Conservation (phyloP, 345 rosid genomes). For the Raphanus sativus region DNA sequence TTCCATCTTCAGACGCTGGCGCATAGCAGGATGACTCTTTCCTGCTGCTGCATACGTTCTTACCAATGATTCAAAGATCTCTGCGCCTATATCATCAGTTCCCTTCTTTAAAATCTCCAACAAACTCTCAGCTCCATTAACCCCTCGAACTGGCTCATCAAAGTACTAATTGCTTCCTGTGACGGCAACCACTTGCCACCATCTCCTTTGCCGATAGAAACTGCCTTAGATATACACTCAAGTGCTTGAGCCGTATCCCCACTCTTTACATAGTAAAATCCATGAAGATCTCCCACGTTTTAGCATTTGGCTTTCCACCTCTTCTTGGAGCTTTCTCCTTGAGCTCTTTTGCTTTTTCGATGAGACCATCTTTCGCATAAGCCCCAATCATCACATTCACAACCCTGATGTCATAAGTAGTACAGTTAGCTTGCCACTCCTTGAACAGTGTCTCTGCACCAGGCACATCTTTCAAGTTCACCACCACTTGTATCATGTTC, state of each 20-base stretch:
- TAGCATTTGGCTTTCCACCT: conserved; percentile 77
- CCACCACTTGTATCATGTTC: conserved; percentile 85
- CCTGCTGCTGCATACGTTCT: conserved; percentile 89
- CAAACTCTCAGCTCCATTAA: conserved; percentile 79
- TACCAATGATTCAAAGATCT: conserved; percentile 74
- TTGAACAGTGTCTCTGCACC: conserved; percentile 90
- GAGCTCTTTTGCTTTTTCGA: conserved; percentile 68
- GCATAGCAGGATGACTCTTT: conserved; percentile 63
- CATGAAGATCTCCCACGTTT: conserved; percentile 80
- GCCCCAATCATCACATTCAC: conserved; percentile 76
- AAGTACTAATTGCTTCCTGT: conserved; percentile 46
- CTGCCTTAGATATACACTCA: conserved; percentile 66
- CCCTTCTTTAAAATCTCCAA: conserved; percentile 72
- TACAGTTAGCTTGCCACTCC: conserved; percentile 79
- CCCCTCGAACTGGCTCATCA: conserved; percentile 76
- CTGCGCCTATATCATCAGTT: conserved; percentile 52
- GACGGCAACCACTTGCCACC: conserved; percentile 81
- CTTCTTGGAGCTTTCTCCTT: conserved; percentile 62
- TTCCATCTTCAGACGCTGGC: conserved; percentile 78
- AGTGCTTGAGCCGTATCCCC: conserved; percentile 55
- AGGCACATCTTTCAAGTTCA: conserved; percentile 79
- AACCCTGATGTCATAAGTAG: conserved; percentile 68
- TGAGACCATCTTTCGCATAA: conserved; percentile 53
- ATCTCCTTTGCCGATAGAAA: conserved; percentile 67
- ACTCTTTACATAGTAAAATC: conserved; percentile 59